Conservation (phyloP, 257 asterid species). For the Solanum bukasovii region DNA sequence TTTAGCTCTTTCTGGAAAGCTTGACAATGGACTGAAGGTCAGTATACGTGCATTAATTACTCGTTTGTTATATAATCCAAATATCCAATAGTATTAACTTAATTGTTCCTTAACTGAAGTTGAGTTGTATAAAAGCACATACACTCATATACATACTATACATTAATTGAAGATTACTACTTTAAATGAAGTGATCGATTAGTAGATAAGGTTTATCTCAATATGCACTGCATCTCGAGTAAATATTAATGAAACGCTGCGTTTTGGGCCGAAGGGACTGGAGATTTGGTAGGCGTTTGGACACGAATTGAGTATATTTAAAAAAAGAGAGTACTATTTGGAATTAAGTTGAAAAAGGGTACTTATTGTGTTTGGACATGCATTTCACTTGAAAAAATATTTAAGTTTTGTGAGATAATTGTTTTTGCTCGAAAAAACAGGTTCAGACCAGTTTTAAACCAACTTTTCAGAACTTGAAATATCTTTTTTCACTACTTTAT, state of each 20-base stretch:
- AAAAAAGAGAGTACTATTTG: not conserved
- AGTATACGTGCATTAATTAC: conserved; percentile 1
- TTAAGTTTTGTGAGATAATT: not conserved
- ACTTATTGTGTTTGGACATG: not conserved
- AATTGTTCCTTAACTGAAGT: not conserved
- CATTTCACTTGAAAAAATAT: not conserved
- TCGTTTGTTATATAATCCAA: not conserved
- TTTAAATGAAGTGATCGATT: not conserved
- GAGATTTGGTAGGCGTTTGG: not conserved
- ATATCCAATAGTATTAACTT: not conserved
- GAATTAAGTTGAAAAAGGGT: not conserved
- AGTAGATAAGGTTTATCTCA: not conserved
- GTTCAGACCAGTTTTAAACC: not conserved
- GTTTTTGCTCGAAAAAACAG: not conserved
- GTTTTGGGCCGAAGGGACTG: not conserved
- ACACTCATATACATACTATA: not conserved
- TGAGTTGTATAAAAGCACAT: not conserved
- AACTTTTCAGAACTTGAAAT: not conserved
- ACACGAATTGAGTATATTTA: not conserved
- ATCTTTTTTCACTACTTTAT: not conserved
- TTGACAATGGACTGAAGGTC: conserved; percentile 60
- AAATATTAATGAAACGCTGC: not conserved
- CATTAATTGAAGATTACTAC: not conserved
- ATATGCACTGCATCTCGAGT: not conserved
- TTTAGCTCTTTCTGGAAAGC: conserved; percentile 76